Evolutionary conservation across 768 basidiomycete species (phyloP).

Genomic region (Amanita fuliginea): DNA sequence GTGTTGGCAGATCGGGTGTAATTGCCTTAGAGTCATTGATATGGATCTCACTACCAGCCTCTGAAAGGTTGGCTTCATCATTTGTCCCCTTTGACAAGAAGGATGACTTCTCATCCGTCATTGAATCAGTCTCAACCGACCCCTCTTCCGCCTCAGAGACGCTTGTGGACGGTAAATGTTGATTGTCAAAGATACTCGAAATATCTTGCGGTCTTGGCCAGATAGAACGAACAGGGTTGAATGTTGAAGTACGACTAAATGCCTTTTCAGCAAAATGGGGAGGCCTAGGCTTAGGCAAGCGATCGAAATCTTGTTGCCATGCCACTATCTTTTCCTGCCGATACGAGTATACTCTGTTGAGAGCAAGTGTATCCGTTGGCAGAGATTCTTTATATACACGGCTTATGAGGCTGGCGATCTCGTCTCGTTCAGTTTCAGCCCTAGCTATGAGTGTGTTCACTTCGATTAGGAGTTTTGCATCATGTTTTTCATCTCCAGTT

Average conservation of each 20-base stretch:
- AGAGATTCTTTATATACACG: conserved; percentile 70
- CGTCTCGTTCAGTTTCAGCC: conserved; percentile 65
- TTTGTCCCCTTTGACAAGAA: neutral
- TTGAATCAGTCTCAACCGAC: conserved; percentile 30
- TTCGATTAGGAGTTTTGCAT: conserved; percentile 49
- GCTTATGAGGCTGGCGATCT: conserved; percentile 65
- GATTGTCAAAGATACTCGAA: conserved; percentile 40
- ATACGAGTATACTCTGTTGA: conserved; percentile 77
- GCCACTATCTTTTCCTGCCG: conserved; percentile 91
- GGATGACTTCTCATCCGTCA: conserved; percentile 28
- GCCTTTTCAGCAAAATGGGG: conserved; percentile 35
- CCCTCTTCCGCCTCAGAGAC: conserved; percentile 71
- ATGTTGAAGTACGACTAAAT: conserved; percentile 47
- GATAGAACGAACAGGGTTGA: conserved; percentile 60
- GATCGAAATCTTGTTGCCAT: conserved; percentile 93
- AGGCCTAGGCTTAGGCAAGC: conserved; percentile 63
- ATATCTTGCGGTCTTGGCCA: conserved; percentile 57
- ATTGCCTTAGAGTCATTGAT: neutral
- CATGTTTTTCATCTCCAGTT: conserved; percentile 66
- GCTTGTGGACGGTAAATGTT: conserved; percentile 48
- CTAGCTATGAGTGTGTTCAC: conserved; percentile 58
- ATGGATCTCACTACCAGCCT: neutral
- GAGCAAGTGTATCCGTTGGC: conserved; percentile 76
- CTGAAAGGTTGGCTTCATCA: neutral
- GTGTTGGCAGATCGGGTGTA: neutral